Evolutionary conservation across 2,329 filamentous ascomycete genomes (phyloP), one percentile per base, ranked within the genome.

Genomic region (Ophidiomyces ophidiicola): DNA sequence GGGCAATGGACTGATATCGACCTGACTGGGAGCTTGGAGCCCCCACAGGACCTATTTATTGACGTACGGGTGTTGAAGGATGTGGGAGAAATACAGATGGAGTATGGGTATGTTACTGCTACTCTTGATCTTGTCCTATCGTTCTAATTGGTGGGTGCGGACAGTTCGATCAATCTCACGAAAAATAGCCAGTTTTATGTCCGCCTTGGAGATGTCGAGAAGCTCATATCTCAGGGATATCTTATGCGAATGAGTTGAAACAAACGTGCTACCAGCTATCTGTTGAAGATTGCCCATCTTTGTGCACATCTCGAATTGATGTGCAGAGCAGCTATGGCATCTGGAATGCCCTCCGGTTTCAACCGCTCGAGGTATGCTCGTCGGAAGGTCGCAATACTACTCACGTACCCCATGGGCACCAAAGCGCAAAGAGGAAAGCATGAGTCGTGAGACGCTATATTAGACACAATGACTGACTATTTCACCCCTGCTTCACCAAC

Each of bases 121-220:
- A 12, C 31, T 26, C 6, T 25, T 30, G 23, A 20, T 18, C 24
- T 18, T 14, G 12, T 18, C 14, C 25, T 28, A 28, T 14, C 7
- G 11, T 8, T 4, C 3, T 10, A 28, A 14, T 28, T 36, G 6
- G 23, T 36, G 23, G 29, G 53, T 48, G 42, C 34, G 47, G 41
- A 6, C 34, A 94, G 86, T 11, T 83, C 87, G 8, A 94, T 98
- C 53, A 96, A 82, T 44, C 71, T 98, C 66, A 94, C 86, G 25
- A 96, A 93, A 63, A 96, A 98, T 62, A 94, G 87, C 54, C 90
- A 98, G 57, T 93, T 98, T 56, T 96, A 92, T 55, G 90, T 98
- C 26, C 76, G 88, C 32, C 85, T 94, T 55, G 88, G 85, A 17
- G 90, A 98, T 62, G 90, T 98, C 5, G 90, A 98, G 62, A 75